A percentile compares a stretch with the other conserved stretches of the same genome.
Conservation (phyloP, 352 stramenopile genomes). For the Phytophthora idaei region DNA sequence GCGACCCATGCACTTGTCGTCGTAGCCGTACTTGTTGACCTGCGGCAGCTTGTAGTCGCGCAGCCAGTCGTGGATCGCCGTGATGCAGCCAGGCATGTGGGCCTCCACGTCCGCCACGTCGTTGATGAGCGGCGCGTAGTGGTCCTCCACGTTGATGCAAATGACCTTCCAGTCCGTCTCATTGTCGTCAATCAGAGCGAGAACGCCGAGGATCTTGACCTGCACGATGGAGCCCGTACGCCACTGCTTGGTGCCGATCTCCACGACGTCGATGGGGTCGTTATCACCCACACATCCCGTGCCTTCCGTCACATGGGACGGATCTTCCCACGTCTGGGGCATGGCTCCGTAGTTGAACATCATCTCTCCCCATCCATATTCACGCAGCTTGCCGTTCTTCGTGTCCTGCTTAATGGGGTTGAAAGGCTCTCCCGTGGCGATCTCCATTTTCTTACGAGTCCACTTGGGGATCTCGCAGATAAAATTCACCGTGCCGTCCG, state of each 20-base stretch:
- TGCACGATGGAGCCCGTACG: conserved; percentile 93
- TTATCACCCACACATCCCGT: conserved; percentile 93
- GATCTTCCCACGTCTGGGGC: conserved; percentile 99
- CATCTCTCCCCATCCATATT: conserved; percentile 96
- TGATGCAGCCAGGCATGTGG: conserved; percentile 93
- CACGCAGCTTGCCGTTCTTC: conserved; percentile 97
- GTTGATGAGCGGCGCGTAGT: conserved; percentile 96
- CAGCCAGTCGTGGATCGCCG: conserved; percentile 97
- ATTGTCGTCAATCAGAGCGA: conserved; percentile 99
- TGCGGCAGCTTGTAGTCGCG: conserved; percentile 99
- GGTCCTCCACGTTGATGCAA: conserved; percentile 96
- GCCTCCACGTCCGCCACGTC: conserved; percentile 97
- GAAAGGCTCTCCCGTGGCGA: conserved; percentile 93
- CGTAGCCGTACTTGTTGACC: conserved; percentile 99
- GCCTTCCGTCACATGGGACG: conserved; percentile 83
- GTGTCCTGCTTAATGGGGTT: conserved; percentile 99
- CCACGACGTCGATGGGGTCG: conserved; percentile 98
- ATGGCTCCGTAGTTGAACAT: conserved; percentile 99
- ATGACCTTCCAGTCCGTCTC: conserved; percentile 99
- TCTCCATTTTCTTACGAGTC: conserved; percentile 99
- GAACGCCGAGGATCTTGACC: conserved; percentile 98
- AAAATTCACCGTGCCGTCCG: conserved; percentile 87
- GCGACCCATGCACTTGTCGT: conserved; percentile 95
- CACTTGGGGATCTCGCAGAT: conserved; percentile 99
- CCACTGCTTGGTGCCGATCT: conserved; percentile 96